These are phyloP conservation scores for Pinus tabuliformis DNA, from an alignment of 75 land plant genomes.

Conservation along the genomic window DNA sequence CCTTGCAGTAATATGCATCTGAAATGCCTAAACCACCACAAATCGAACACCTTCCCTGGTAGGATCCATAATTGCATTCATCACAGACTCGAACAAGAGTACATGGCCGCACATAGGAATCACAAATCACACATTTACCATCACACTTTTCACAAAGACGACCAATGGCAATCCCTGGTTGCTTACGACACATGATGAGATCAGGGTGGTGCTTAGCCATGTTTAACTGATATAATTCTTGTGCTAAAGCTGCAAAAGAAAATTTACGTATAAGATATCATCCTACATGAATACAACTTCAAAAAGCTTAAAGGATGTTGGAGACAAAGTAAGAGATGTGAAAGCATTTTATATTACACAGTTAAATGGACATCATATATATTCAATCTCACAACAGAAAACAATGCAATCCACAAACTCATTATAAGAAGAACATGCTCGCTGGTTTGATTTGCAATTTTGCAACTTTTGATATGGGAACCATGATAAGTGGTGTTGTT, in stretches of 20 bases:
- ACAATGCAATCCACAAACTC: no score
- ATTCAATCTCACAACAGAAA: no score
- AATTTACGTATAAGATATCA: not conserved
- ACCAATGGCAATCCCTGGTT: constrained; percentile 75
- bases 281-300: not conserved
- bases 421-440: no score
- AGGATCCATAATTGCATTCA: constrained; percentile 76
- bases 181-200: constrained; percentile 79
- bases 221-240: constrained; percentile 1
- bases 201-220: constrained; percentile 86
- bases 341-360: not conserved
- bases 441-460: no score
- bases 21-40: constrained; percentile 74
- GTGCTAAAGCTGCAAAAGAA: constrained; percentile 12
- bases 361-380: no score
- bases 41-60: constrained; percentile 67
- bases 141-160: constrained; percentile 74
- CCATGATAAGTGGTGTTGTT: no score
- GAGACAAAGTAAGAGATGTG: not conserved
- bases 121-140: constrained; percentile 76
- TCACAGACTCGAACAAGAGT: constrained; percentile 70
- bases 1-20: constrained; percentile 79
- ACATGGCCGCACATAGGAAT: constrained; percentile 73
- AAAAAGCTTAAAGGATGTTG: not conserved
- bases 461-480: no score